Base-by-base conservation (phyloP, 1,284 basidiomycete genomes). In the Ceratobasidium theobromae region DNA sequence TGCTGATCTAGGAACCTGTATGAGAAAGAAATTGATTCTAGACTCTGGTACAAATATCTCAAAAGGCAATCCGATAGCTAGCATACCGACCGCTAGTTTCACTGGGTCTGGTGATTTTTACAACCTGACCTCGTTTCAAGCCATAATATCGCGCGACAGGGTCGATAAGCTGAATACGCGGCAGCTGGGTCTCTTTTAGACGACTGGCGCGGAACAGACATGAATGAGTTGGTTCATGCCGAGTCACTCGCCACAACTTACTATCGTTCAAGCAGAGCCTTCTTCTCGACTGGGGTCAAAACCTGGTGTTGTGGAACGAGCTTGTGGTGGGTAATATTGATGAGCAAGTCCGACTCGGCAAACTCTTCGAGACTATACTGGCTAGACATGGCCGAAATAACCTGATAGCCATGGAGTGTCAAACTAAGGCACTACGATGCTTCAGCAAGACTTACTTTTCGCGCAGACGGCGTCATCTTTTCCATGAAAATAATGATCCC, bases 111-210 rank as follows among this genome's bases (percentile, higher is more conserved):
- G 92, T 99, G 72, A 99, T 99, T 81, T 98, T 98, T 76, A 99
- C 97, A 40, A 99, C 97, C 77, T 98, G 93, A 23, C 96, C 95
- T 69, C 97, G 84, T 74, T 88, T 85, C 68, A 99, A 84, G 54
- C 97, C 97, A 79, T 98, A 99, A 78, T 99, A 99, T 69, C 95
- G 86, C 40, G 96, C 95, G 12, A 99, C 96, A 4, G 97, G 97
- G 78, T 99, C 97, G 18, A 88, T 87, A 62, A 97, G 78, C 78
- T 98, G 95, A 72, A 99, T 99, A 38, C 97, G 89, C 55, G 97
- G 97, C 68, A 99, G 82, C 75, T 99, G 97, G 0, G 95, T 98
- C 75, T 99, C 97, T 77, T 98, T 98, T 70, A 99, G 79, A 69
- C 97, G 95, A 78, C 95, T 97, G 51, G 69, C 27, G 65, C 35